These are phyloP conservation scores for Russula compacta DNA, from an alignment of 768 basidiomycete genomes.

Conservation along the genomic window DNA sequence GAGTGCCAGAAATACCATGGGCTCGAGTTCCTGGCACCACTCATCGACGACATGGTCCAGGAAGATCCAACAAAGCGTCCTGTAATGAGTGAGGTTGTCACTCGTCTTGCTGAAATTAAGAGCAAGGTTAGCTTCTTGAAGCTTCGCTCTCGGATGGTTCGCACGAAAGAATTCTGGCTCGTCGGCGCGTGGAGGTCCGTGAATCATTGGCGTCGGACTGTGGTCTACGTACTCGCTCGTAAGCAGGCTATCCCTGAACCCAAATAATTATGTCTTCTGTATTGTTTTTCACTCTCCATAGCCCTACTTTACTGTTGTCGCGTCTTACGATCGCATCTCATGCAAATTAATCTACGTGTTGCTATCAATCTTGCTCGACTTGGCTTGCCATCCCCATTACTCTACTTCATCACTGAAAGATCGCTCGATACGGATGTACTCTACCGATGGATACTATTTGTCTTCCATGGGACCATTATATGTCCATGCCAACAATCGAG, in stretches of 20 bases:
- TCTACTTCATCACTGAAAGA: too few relatives aligned
- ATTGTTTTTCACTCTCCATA: too few relatives aligned
- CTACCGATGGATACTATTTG: too few relatives aligned
- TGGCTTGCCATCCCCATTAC: too few relatives aligned
- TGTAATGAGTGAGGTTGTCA: slow-evolving; percentile 7
- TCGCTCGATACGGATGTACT: too few relatives aligned
- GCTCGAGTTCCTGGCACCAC: slow-evolving; percentile 4
- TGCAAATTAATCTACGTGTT: too few relatives aligned
- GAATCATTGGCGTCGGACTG: slow-evolving; percentile 1
- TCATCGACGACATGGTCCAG: slow-evolving; percentile 29
- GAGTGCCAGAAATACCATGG: slow-evolving; percentile 4
- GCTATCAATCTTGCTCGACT: too few relatives aligned
- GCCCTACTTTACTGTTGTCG: too few relatives aligned
- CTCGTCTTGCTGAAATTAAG: neutral
- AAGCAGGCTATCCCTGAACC: slow-evolving; percentile 13
- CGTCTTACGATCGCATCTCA: too few relatives aligned
- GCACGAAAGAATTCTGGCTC: slow-evolving; percentile 5
- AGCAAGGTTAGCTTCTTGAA: slow-evolving; percentile 1
- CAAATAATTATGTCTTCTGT: neutral
- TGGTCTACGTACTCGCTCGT: neutral
- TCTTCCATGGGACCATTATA: too few relatives aligned
- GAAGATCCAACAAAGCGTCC: slow-evolving; percentile 29
- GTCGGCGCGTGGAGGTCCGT: neutral
- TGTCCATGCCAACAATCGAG: too few relatives aligned
- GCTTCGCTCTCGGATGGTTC: slow-evolving; percentile 8